phyloP scores from a whole-genome alignment of 768 basidiomycete species.

The Leucocoprinus sp. region DNA sequence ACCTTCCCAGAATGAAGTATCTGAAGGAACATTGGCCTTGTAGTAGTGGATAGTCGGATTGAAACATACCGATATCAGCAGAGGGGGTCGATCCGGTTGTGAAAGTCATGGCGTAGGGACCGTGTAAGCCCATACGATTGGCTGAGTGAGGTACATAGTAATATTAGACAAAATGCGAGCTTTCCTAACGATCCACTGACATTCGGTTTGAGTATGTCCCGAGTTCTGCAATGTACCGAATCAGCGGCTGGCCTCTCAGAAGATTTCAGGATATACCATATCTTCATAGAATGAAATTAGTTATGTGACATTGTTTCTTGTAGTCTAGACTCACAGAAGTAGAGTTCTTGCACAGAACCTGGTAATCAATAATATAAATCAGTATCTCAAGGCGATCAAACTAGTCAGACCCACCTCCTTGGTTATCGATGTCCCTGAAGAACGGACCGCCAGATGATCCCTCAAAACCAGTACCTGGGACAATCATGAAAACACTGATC shows the following conservation, averaged over 20 bases:
- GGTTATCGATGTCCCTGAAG: constrained; percentile 29
- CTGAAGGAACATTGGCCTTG: constrained; percentile 9
- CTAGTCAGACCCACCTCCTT: constrained; percentile 18
- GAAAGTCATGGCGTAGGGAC: constrained; percentile 32
- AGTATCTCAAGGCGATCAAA: not conserved
- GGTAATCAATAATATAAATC: not conserved
- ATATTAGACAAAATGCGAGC: not conserved
- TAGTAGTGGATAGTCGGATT: not conserved
- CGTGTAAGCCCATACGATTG: constrained; percentile 26
- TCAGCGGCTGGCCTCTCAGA: not conserved
- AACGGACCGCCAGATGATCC: constrained; percentile 24
- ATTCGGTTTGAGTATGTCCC: constrained; percentile 29
- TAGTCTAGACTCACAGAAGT: constrained; percentile 27
- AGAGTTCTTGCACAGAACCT: constrained; percentile 27
- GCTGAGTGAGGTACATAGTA: constrained; percentile 12
- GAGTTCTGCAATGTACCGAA: constrained; percentile 21
- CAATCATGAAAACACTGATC: constrained; percentile 24
- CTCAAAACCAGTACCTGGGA: constrained; percentile 27
- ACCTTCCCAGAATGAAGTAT: constrained; percentile 24
- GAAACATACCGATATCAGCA: constrained; percentile 17
- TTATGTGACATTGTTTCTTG: too few species aligned
- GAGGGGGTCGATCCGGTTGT: constrained; percentile 27
- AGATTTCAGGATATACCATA: constrained; percentile 12
- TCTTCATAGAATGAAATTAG: constrained; percentile 11
- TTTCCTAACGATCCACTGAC: constrained; percentile 12